Conservation (phyloP, 768 basidiomycete species). For the Sarcodon aspratus region DNA sequence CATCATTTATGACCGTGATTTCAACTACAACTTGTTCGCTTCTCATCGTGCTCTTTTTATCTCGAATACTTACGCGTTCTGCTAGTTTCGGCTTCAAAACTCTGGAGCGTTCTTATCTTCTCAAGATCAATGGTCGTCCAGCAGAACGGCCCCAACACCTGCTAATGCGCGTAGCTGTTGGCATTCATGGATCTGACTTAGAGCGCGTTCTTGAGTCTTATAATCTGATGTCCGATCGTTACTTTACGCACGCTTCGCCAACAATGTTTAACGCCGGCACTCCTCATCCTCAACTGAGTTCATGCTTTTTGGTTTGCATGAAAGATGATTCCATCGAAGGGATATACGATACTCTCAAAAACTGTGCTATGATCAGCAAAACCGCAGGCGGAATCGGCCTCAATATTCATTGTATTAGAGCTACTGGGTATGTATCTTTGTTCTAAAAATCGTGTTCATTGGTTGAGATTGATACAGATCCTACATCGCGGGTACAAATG, state of each 20-base stretch:
- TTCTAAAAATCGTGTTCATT: slow-evolving; percentile 1
- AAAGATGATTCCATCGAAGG: slow-evolving; percentile 98
- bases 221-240: slow-evolving; percentile 94
- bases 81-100: slow-evolving; percentile 98
- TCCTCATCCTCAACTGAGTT: slow-evolving; percentile 87
- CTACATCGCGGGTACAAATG: slow-evolving; percentile 98
- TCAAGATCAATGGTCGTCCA: slow-evolving; percentile 87
- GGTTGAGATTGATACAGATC: slow-evolving; percentile 39
- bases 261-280: slow-evolving; percentile 98
- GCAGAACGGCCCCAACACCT: slow-evolving; percentile 98
- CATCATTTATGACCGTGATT: slow-evolving; percentile 97
- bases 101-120: slow-evolving; percentile 92
- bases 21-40: slow-evolving; percentile 88
- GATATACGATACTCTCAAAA: slow-evolving; percentile 97
- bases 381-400: slow-evolving; percentile 97
- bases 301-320: slow-evolving; percentile 97
- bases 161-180: slow-evolving; percentile 99
- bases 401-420: slow-evolving; percentile 92
- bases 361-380: slow-evolving; percentile 98
- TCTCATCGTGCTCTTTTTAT: background rate
- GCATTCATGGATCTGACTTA: slow-evolving; percentile 86
- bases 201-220: slow-evolving; percentile 87
- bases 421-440: slow-evolving; percentile 59
- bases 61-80: slow-evolving; percentile 1
- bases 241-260: slow-evolving; percentile 97